Base-by-base conservation (phyloP, 2,329 filamentous ascomycete genomes). In the Huntiella moniliformis region DNA sequence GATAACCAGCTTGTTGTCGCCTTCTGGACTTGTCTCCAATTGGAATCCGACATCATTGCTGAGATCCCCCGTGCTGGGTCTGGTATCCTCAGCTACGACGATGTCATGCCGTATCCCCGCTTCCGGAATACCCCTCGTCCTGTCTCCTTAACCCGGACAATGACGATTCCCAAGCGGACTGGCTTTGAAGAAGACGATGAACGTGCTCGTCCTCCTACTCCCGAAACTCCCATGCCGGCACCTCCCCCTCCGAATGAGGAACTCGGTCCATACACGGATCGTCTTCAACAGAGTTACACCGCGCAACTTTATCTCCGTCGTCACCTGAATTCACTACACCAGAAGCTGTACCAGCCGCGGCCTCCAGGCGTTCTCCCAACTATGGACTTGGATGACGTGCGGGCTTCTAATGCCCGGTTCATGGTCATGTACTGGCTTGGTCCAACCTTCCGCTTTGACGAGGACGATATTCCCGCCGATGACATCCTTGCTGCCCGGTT, bases 31-130 rank as follows among this genome's bases (percentile, higher is more conserved):
- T 93, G 84, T 57, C 65, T 95, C 51, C 88, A 96, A 56, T 68
- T 96, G 8, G 88, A 96, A 61, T 94, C 86, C 60, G 88, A 96
- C 59, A 84, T 96, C 39, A 71, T 95, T 40, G 91, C 91, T 3
- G 91, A 98, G 61, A 68, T 96, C 49, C 72, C 67, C 12, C 62
- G 74, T 3, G 71, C 73, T 1, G 73, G 74, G 3, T 77, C 74
- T 1, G 70, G 70, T 1, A 70, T 79, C 45, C 59, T 78, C n/a
- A 65, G 64, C 1, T 77, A 71, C 52, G 74, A 77, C 56, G 67
- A 73, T 15, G 67, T 72, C 42, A 77, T 86, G 61, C 74, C 79
- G 6, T 75, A 77, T 55, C 81, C 81, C 1, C 75, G 76, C 52
- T 66, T 67, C 50, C 17, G 13, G 12, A 5, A 13, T 12, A 33